Conservation (phyloP, 352 stramenopile genomes). For the Halophytophthora batemanensis region DNA sequence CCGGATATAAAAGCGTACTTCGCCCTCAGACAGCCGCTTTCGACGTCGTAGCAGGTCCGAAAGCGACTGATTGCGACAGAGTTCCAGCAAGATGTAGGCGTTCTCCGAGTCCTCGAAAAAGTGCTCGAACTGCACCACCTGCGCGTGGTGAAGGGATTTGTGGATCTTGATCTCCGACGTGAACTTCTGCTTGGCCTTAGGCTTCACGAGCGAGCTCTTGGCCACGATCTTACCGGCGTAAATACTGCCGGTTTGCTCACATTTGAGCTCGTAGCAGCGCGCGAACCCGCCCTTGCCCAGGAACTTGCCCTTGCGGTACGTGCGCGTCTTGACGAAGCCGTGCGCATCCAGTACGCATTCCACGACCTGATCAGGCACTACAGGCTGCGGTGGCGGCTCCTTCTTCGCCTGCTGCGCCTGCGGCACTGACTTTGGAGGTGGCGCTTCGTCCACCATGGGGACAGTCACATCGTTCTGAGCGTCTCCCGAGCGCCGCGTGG, state of each 20-base stretch:
- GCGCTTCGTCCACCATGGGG: background rate
- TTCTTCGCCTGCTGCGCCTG: constrained; percentile 26
- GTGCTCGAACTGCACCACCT: constrained; percentile 97
- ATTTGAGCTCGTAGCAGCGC: constrained; percentile 95
- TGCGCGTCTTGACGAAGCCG: constrained; percentile 55
- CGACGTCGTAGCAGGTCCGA: constrained; percentile 95
- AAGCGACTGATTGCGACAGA: constrained; percentile 96
- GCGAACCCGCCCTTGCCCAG: constrained; percentile 98
- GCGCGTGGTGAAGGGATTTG: constrained; percentile 91
- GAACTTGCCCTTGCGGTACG: constrained; percentile 92
- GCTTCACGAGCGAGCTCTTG: constrained; percentile 96
- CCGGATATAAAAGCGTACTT: constrained; percentile 93
- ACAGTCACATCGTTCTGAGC: too few relatives aligned
- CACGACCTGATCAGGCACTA: constrained; percentile 61
- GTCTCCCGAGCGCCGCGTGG: background rate
- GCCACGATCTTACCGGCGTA: constrained; percentile 98
- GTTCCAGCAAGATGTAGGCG: constrained; percentile 97
- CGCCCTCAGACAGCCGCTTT: constrained; percentile 93
- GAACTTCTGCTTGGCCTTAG: constrained; percentile 95
- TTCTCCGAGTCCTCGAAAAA: constrained; percentile 98
- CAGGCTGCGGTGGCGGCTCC: constrained; percentile 30
- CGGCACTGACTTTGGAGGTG: background rate
- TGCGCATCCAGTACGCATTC: constrained; percentile 55
- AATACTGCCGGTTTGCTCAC: constrained; percentile 88
- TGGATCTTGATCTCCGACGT: constrained; percentile 99